Evolutionary conservation across 257 asterid species (phyloP).

Genomic region (Anisodus tanguticus): DNA sequence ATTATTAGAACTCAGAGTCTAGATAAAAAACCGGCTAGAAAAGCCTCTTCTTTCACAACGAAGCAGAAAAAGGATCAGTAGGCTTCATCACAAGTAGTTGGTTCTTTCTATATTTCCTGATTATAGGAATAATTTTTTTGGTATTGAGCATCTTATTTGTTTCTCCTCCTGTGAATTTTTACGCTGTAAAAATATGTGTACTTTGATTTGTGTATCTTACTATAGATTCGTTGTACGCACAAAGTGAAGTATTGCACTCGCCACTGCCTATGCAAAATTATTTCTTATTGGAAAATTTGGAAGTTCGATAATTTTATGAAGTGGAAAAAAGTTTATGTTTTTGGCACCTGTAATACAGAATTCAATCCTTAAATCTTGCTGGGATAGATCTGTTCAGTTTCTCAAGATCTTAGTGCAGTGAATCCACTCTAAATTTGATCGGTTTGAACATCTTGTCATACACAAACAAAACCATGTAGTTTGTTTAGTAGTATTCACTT

Average conservation of each 20-base stretch:
- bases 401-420: not conserved
- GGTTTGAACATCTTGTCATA: not conserved
- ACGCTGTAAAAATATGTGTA: not conserved
- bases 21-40: slow-evolving; percentile 42
- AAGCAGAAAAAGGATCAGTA: slow-evolving; percentile 40
- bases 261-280: not conserved
- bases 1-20: slow-evolving; percentile 60
- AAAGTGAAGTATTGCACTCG: not conserved
- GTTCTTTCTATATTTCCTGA: not conserved
- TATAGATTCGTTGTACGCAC: not conserved
- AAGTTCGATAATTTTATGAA: not conserved
- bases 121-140: not conserved
- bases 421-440: not conserved
- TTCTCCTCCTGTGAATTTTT: slow-evolving; percentile 5
- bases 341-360: not conserved
- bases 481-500: not conserved
- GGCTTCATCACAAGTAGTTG: slow-evolving; percentile 15
- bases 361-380: not conserved
- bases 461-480: not conserved
- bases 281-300: not conserved
- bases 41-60: slow-evolving; percentile 38
- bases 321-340: not conserved
- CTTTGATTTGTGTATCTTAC: not conserved
- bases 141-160: slow-evolving; percentile 2
- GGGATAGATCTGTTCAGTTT: not conserved